A percentile compares a stretch with the other conserved stretches of the same genome.
These are phyloP conservation scores for Potentilla sterilis DNA, from an alignment of 306 rosid species.

Conservation along the genomic window DNA sequence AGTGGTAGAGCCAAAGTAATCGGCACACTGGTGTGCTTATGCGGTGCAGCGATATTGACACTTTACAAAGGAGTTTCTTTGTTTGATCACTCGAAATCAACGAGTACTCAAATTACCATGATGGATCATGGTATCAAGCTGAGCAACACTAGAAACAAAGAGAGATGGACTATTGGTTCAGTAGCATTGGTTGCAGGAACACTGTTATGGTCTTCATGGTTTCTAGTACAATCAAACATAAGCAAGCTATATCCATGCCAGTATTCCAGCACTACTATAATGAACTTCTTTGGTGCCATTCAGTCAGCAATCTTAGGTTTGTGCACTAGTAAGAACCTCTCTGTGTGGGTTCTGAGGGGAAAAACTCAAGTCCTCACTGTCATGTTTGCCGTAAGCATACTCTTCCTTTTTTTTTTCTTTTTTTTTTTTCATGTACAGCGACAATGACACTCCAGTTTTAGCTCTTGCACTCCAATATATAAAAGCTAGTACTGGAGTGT, in stretches of 20 bases:
- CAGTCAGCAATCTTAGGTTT: slow-evolving; percentile 68
- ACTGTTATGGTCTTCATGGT: slow-evolving; percentile 82
- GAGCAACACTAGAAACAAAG: slow-evolving; percentile 25
- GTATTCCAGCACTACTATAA: slow-evolving; percentile 81
- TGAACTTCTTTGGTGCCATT: slow-evolving; percentile 82
- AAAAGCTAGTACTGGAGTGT: neutral
- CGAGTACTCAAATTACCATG: slow-evolving; percentile 9
- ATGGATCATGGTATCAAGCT: slow-evolving; percentile 26
- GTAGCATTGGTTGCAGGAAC: slow-evolving; percentile 65
- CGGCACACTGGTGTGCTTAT: slow-evolving; percentile 66
- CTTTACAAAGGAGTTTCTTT: slow-evolving; percentile 64
- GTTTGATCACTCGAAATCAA: slow-evolving; percentile 32
- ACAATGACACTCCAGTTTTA: neutral
- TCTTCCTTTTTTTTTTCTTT: neutral
- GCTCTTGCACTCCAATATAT: neutral
- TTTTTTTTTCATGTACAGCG: too few species aligned
- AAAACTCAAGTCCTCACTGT: slow-evolving; percentile 51
- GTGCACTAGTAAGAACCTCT: slow-evolving; percentile 40
- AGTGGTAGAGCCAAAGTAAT: slow-evolving; percentile 77
- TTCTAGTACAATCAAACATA: slow-evolving; percentile 63
- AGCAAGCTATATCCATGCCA: slow-evolving; percentile 76
- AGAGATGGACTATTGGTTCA: slow-evolving; percentile 67
- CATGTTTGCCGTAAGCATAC: slow-evolving; percentile 63
- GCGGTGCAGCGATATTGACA: slow-evolving; percentile 61
- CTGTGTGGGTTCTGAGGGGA: slow-evolving; percentile 73